A percentile compares a stretch with the other conserved stretches of the same genome.
phyloP scores from a whole-genome alignment of 2,329 filamentous ascomycete species.

The Exophiala calicioides region DNA sequence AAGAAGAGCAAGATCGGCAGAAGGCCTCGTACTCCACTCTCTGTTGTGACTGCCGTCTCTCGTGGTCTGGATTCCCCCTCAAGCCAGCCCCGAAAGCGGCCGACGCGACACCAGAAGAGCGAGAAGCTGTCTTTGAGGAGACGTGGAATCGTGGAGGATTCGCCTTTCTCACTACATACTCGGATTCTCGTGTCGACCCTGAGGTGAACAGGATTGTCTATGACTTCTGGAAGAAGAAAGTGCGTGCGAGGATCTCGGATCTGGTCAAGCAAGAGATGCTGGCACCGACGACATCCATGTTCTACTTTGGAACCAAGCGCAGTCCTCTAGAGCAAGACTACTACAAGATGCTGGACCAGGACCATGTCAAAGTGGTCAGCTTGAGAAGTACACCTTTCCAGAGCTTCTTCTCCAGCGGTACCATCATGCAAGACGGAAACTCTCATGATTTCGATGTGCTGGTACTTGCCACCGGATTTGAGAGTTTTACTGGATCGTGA shows the following conservation, averaged over 20 bases:
- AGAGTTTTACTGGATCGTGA: slow-evolving; percentile 39
- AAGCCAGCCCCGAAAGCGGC: too few relatives aligned
- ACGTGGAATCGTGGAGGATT: slow-evolving; percentile 57
- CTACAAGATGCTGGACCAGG: slow-evolving; percentile 51
- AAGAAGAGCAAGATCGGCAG: too few relatives aligned
- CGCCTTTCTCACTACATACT: slow-evolving; percentile 54
- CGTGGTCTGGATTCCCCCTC: too few relatives aligned
- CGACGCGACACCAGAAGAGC: slow-evolving; percentile 26
- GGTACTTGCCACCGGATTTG: slow-evolving; percentile 47
- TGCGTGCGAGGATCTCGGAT: slow-evolving; percentile 53
- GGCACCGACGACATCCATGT: slow-evolving; percentile 54
- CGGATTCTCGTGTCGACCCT: slow-evolving; percentile 49
- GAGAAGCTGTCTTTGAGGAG: slow-evolving; percentile 50
- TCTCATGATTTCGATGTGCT: slow-evolving; percentile 41
- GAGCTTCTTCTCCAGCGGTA: slow-evolving; percentile 15
- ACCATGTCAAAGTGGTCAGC: slow-evolving; percentile 51
- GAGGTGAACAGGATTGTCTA: slow-evolving; percentile 56
- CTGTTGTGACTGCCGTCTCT: too few relatives aligned
- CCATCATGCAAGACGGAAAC: slow-evolving; percentile 15
- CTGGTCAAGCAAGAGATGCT: slow-evolving; percentile 53
- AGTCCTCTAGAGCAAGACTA: slow-evolving; percentile 52
- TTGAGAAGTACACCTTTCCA: too few relatives aligned
- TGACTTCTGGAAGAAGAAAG: slow-evolving; percentile 58
- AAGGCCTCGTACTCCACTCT: too few relatives aligned
- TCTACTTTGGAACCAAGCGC: slow-evolving; percentile 59